Percentiles rank a stretch among this genome's conserved stretches.
Conservation (phyloP, 164 flowering plant genomes). For the Protea cynaroides region DNA sequence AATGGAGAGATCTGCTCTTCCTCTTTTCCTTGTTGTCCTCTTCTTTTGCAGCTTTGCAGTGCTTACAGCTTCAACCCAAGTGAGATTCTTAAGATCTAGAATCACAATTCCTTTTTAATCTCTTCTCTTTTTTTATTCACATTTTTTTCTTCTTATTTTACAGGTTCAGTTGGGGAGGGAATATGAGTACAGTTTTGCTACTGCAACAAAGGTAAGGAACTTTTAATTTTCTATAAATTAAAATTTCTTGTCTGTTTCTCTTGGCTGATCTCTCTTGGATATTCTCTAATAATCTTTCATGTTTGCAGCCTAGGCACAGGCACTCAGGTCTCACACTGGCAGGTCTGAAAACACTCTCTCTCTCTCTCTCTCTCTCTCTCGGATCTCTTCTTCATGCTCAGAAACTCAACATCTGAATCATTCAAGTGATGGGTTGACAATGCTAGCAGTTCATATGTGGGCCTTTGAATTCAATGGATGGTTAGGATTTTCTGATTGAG, state of each 20-base stretch:
- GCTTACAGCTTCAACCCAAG: background rate
- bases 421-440: too few species aligned
- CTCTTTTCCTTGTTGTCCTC: slow-evolving; percentile 1
- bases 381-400: too few species aligned
- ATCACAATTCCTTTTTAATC: background rate
- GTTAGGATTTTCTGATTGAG: too few species aligned
- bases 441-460: too few species aligned
- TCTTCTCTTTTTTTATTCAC: too few species aligned
- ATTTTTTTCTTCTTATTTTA: background rate
- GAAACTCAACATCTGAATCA: too few species aligned
- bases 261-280: too few species aligned
- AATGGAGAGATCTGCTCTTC: slow-evolving; percentile 5
- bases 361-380: background rate
- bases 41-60: background rate
- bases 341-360: slow-evolving; percentile 8
- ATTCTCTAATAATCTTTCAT: background rate
- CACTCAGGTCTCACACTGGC: slow-evolving; percentile 19
- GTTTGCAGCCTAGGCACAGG: slow-evolving; percentile 12
- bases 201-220: too few species aligned
- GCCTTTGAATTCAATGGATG: too few species aligned
- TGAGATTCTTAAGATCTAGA: background rate
- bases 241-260: too few species aligned
- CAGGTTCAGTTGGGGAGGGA: background rate
- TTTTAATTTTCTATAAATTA: too few species aligned
- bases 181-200: background rate